Percentiles rank a stretch among this genome's conserved stretches.
Conservation (phyloP, 306 rosid genomes). For the Hippophae gyantsensis region DNA sequence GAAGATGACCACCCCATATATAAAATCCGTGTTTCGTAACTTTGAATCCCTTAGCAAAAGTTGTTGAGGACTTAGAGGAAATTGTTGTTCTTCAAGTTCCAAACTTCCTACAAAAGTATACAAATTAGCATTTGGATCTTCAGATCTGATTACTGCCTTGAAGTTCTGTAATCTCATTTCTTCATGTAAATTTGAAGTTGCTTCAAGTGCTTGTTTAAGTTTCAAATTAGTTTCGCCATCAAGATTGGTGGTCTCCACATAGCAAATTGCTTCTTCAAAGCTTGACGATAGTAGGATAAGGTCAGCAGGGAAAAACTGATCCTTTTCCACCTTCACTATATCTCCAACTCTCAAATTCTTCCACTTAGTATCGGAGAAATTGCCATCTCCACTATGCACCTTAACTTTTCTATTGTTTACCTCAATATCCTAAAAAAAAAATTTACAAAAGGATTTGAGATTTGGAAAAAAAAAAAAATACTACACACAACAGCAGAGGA, state of each 20-base stretch:
- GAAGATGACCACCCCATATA: slow-evolving; percentile 85
- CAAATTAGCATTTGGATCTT: slow-evolving; percentile 95
- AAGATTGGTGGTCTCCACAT: slow-evolving; percentile 88
- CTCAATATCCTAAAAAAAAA: slow-evolving; percentile 67
- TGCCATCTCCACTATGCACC: slow-evolving; percentile 53
- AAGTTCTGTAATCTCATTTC: slow-evolving; percentile 51
- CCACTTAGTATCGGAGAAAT: slow-evolving; percentile 62
- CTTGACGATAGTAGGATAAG: slow-evolving; percentile 81
- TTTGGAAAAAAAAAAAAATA: no score
- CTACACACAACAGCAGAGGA: no score
- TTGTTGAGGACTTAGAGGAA: slow-evolving; percentile 88
- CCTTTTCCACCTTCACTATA: slow-evolving; percentile 80
- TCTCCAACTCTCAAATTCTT: slow-evolving; percentile 86
- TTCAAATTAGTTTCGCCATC: slow-evolving; percentile 97
- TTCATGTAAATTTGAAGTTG: slow-evolving; percentile 60
- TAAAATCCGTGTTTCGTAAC: slow-evolving; percentile 87
- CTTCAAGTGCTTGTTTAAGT: slow-evolving; percentile 67
- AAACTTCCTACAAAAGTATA: slow-evolving; percentile 73
- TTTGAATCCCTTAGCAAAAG: slow-evolving; percentile 92
- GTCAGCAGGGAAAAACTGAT: slow-evolving; percentile 93
- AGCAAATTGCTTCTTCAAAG: slow-evolving; percentile 84
- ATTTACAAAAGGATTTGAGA: slow-evolving; percentile 5
- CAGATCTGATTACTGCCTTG: slow-evolving; percentile 69
- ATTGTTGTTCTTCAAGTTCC: slow-evolving; percentile 50
- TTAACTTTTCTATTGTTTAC: slow-evolving; percentile 79